These are phyloP conservation scores for Coccomyxa sp. DNA, from an alignment of 139 green algal genomes.

Conservation along the genomic window DNA sequence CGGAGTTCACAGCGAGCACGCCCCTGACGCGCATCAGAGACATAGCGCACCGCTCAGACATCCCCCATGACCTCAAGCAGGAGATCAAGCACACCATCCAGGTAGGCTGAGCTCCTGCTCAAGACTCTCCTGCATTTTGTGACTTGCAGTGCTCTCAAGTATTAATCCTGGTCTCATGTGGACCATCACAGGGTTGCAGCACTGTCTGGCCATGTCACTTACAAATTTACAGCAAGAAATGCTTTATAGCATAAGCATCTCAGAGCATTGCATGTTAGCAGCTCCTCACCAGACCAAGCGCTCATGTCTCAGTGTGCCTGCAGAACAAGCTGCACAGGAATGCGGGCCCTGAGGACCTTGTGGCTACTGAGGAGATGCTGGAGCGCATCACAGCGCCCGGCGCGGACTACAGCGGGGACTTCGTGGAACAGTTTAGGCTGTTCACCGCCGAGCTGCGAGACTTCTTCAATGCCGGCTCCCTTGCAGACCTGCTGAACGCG, in stretches of 20 bases:
- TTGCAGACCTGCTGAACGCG: constrained; percentile 53
- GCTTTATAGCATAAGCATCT: not conserved
- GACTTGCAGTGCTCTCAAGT: too few species aligned
- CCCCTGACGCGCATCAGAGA: constrained; percentile 96
- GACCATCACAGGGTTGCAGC: too few species aligned
- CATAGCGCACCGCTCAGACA: constrained; percentile 88
- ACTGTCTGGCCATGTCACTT: too few species aligned
- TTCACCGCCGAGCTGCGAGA: constrained; percentile 92
- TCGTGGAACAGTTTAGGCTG: constrained; percentile 84
- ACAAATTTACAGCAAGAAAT: too few species aligned
- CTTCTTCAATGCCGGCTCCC: constrained; percentile 91
- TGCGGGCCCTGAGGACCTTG: constrained; percentile 93
- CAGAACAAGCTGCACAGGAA: constrained; percentile 98
- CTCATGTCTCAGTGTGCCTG: too few species aligned
- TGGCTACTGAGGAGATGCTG: constrained; percentile 92
- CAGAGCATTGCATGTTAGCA: too few species aligned
- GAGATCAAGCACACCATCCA: constrained; percentile 99
- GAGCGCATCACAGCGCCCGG: constrained; percentile 49
- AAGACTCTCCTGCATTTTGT: too few species aligned
- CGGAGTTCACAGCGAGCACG: constrained; percentile 75
- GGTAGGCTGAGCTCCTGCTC: too few species aligned
- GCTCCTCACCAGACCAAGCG: too few species aligned
- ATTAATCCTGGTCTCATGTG: too few species aligned
- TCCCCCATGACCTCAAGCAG: constrained; percentile 79
- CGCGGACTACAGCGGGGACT: constrained; percentile 68